Conservation (phyloP, 2,329 filamentous ascomycete genomes). For the Alternaria postmessia region DNA sequence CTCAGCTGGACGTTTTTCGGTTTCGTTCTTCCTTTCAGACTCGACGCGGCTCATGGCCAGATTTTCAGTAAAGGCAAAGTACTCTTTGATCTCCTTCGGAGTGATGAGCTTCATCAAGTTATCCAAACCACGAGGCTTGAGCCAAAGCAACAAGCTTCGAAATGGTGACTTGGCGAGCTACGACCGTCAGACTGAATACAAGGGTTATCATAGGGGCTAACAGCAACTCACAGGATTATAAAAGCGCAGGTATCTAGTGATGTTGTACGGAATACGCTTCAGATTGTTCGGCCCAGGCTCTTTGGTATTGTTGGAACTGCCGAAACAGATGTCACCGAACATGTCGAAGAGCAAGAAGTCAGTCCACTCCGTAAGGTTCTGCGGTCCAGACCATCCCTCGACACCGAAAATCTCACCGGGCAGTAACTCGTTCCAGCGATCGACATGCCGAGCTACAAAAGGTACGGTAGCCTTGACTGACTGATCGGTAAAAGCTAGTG, state of each 20-base stretch:
- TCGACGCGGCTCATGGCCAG: slow-evolving; percentile 8
- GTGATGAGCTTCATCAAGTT: slow-evolving; percentile 6
- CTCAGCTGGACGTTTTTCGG: slow-evolving; percentile 7
- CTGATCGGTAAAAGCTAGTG: slow-evolving; percentile 26
- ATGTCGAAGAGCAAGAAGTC: slow-evolving; percentile 55
- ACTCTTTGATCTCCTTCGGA: slow-evolving; percentile 12
- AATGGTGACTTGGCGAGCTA: slow-evolving; percentile 21
- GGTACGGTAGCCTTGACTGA: slow-evolving; percentile 16
- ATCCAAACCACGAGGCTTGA: slow-evolving; percentile 14
- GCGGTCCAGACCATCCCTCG: slow-evolving; percentile 17
- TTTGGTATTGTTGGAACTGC: slow-evolving; percentile 28
- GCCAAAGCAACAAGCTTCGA: slow-evolving; percentile 18
- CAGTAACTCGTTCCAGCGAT: slow-evolving; percentile 24
- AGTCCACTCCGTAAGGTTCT: slow-evolving; percentile 14
- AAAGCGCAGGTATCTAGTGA: slow-evolving; percentile 16
- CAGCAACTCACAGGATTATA: slow-evolving; percentile 13
- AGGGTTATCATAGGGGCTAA: background rate
- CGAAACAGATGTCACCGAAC: slow-evolving; percentile 41
- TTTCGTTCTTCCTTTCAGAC: slow-evolving; percentile 4
- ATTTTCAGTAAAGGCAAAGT: slow-evolving; percentile 14
- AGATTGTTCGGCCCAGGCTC: slow-evolving; percentile 27
- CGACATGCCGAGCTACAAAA: slow-evolving; percentile 22
- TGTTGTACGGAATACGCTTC: slow-evolving; percentile 19
- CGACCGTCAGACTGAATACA: background rate
- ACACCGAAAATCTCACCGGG: background rate